These are phyloP conservation scores for Botrytis cinerea DNA, from an alignment of 2,329 filamentous ascomycete species.

Conservation along the genomic window DNA sequence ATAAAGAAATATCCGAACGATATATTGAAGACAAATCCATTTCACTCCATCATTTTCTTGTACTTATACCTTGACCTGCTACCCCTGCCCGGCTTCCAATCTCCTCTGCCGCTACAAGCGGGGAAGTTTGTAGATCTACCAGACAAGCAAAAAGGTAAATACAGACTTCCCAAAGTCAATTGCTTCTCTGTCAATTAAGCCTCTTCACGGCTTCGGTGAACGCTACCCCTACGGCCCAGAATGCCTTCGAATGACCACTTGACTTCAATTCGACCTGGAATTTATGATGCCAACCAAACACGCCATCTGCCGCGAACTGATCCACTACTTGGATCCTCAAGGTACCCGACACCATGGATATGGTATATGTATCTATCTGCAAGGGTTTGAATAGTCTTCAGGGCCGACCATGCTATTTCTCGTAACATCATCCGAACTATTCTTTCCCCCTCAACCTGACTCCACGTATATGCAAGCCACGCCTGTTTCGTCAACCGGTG, in stretches of 20 bases:
- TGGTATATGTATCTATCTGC: constrained; percentile 22
- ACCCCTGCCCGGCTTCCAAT: constrained; percentile 17
- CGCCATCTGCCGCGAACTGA: constrained; percentile 23
- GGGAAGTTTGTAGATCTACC: constrained; percentile 16
- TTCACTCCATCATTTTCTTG: neutral
- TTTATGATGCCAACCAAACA: constrained; percentile 18
- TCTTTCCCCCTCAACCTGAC: constrained; percentile 6
- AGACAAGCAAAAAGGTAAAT: constrained; percentile 15
- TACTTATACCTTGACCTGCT: neutral
- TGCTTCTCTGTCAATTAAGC: neutral
- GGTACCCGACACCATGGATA: constrained; percentile 23
- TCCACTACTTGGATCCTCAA: constrained; percentile 22
- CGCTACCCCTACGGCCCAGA: neutral
- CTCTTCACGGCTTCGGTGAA: constrained; percentile 20
- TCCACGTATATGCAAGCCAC: constrained; percentile 26
- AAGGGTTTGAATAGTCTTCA: constrained; percentile 22
- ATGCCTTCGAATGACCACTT: neutral
- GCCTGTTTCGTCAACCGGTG: constrained; percentile 19
- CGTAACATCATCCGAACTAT: constrained; percentile 19
- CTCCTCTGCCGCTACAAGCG: constrained; percentile 18
- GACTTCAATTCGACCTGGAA: neutral
- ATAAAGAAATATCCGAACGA: constrained; percentile 5
- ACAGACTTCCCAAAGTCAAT: constrained; percentile 7
- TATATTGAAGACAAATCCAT: constrained; percentile 6
- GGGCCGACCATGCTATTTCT: constrained; percentile 15